A percentile compares a stretch with the other conserved stretches of the same genome.
Conservation (phyloP, 2,329 filamentous ascomycete species). For the Chrysoporthe deuterocubensis region DNA sequence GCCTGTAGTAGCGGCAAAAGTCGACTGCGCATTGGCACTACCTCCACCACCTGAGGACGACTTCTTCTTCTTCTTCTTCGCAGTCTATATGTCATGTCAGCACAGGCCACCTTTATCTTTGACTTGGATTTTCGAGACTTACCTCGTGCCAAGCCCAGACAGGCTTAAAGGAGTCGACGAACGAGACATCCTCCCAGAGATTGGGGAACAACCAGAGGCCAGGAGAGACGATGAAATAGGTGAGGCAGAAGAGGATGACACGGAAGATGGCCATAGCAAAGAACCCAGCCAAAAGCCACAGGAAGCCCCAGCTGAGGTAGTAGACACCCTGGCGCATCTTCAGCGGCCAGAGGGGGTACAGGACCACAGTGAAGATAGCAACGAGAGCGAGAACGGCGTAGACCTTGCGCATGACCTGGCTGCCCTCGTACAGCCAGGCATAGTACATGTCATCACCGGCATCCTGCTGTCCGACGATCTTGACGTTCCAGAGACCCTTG, state of each 20-base stretch:
- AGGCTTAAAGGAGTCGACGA: constrained; percentile 95
- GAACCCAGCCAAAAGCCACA: constrained; percentile 88
- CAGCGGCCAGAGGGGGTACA: constrained; percentile 96
- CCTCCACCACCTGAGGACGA: constrained; percentile 38
- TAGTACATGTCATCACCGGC: constrained; percentile 88
- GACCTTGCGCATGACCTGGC: constrained; percentile 90
- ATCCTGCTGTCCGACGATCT: constrained; percentile 95
- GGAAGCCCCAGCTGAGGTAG: constrained; percentile 94
- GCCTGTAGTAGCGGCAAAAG: constrained; percentile 58
- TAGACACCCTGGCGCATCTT: constrained; percentile 91
- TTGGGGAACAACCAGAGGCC: constrained; percentile 99
- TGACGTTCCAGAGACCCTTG: constrained; percentile 96
- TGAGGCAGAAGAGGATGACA: constrained; percentile 90
- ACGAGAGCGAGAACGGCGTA: constrained; percentile 84
- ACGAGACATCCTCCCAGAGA: constrained; percentile 96
- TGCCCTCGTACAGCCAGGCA: constrained; percentile 93
- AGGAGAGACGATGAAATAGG: constrained; percentile 81
- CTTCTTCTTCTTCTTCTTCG: constrained; percentile 63
- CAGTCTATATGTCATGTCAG: constrained; percentile 35
- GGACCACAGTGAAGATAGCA: constrained; percentile 83
- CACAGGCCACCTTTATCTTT: neutral
- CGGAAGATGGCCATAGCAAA: constrained; percentile 98
- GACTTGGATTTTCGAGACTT: constrained; percentile 37
- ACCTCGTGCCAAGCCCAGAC: constrained; percentile 99
- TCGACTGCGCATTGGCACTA: constrained; percentile 43